These are phyloP conservation scores for Cadophora sp. DNA, from an alignment of 2,329 filamentous ascomycete genomes.

Conservation along the genomic window DNA sequence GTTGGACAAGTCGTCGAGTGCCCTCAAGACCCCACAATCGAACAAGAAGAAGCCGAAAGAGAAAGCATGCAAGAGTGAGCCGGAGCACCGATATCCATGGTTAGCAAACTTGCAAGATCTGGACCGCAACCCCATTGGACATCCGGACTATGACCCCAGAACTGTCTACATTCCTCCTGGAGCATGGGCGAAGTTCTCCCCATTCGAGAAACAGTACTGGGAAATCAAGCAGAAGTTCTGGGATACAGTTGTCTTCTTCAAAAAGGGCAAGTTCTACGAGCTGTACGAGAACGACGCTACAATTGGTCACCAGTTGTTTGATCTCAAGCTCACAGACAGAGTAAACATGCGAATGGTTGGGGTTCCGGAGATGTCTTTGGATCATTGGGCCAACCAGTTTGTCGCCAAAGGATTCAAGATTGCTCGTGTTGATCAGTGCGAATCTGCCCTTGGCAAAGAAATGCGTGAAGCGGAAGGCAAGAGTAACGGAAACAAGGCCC, in stretches of 20 bases:
- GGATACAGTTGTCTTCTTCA: conserved; percentile 99
- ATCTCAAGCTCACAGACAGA: conserved; percentile 95
- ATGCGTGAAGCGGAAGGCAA: conserved; percentile 90
- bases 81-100: conserved; percentile 89
- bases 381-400: conserved; percentile 97
- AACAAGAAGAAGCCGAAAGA: conserved; percentile 50
- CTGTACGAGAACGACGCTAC: conserved; percentile 98
- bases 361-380: conserved; percentile 93
- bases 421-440: conserved; percentile 93
- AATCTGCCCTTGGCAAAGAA: conserved; percentile 94
- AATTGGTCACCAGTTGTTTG: conserved; percentile 94
- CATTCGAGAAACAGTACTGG: conserved; percentile 99
- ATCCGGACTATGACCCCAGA: conserved; percentile 89
- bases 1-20: conserved; percentile 51
- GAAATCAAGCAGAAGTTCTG: conserved; percentile 98
- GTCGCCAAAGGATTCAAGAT: conserved; percentile 99
- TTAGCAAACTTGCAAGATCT: conserved; percentile 85
- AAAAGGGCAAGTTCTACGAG: conserved; percentile 99
- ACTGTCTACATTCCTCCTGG: conserved; percentile 88
- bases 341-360: conserved; percentile 99
- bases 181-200: conserved; percentile 83
- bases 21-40: conserved; percentile 45
- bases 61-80: conserved; percentile 82
- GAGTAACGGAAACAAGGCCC: conserved; percentile 41
- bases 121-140: conserved; percentile 76